These are phyloP conservation scores for Leccinellum albellum DNA, from an alignment of 768 basidiomycete species.

Conservation along the genomic window DNA sequence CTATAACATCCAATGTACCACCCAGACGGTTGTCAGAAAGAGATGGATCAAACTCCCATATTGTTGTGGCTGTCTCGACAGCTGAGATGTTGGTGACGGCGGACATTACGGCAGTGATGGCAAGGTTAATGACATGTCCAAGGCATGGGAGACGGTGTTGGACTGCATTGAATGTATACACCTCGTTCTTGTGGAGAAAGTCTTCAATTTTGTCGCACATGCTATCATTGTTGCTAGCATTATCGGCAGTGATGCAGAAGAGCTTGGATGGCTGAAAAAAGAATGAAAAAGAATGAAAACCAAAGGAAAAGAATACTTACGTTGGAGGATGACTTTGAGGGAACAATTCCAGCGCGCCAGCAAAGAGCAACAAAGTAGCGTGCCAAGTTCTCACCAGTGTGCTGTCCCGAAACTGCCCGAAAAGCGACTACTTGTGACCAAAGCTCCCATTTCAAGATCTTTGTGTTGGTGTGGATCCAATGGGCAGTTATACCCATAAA, in stretches of 20 bases:
- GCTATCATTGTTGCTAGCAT: background rate
- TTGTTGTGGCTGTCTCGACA: background rate
- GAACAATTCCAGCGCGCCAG: background rate
- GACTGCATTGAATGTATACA: background rate
- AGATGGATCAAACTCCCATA: background rate
- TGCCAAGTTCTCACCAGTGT: background rate
- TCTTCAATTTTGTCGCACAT: background rate
- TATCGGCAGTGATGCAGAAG: background rate
- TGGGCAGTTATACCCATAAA: background rate
- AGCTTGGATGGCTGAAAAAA: background rate
- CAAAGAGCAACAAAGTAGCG: background rate
- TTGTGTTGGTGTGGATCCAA: background rate
- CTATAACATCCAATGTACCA: background rate
- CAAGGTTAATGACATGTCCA: background rate
- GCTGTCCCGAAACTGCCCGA: background rate
- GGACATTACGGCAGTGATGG: background rate
- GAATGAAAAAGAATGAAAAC: background rate
- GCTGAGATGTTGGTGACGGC: background rate
- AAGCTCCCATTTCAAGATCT: background rate
- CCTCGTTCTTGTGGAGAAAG: background rate
- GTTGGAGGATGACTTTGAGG: background rate
- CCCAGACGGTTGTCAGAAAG: background rate
- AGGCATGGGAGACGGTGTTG: background rate
- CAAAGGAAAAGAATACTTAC: background rate
- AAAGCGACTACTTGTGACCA: background rate